phyloP scores from a whole-genome alignment of 352 stramenopile species.

The Phytophthora pistaciae region DNA sequence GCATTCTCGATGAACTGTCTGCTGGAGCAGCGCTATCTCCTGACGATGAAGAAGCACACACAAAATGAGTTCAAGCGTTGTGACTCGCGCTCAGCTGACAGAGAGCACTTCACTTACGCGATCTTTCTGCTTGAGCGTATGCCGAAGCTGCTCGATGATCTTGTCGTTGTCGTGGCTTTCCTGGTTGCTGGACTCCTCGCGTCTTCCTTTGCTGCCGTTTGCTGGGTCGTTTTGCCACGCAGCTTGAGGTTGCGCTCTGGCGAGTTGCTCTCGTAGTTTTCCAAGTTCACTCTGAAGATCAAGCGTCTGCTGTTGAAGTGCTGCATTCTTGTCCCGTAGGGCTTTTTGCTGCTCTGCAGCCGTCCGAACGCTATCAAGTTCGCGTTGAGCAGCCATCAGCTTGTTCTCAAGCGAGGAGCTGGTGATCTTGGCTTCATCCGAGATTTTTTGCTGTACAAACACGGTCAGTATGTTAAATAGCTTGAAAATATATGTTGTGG shows the following conservation, averaged over 20 bases:
- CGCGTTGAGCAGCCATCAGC: constrained; percentile 16
- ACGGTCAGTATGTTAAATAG: background rate
- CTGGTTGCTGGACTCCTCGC: constrained; percentile 45
- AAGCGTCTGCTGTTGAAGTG: constrained; percentile 40
- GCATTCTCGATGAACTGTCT: constrained; percentile 86
- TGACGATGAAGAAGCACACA: constrained; percentile 19
- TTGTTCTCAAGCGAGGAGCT: constrained; percentile 38
- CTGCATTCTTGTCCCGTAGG: constrained; percentile 20
- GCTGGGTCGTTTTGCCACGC: constrained; percentile 16
- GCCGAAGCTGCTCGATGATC: constrained; percentile 49
- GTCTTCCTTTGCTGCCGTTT: constrained; percentile 1
- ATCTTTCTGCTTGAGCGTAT: constrained; percentile 62
- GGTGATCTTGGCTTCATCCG: constrained; percentile 36
- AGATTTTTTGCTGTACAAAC: constrained; percentile 37
- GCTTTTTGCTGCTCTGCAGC: constrained; percentile 24
- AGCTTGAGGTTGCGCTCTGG: constrained; percentile 10
- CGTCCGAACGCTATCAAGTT: constrained; percentile 21
- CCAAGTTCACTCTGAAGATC: constrained; percentile 38
- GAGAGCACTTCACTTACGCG: constrained; percentile 35
- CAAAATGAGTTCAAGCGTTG: background rate
- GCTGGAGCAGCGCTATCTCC: constrained; percentile 81
- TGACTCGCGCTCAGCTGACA: background rate
- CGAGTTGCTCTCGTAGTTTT: constrained; percentile 7
- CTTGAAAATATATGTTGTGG: background rate
- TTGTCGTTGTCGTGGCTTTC: constrained; percentile 55